Evolutionary conservation across 129 eudicot species (phyloP), one percentile per base, ranked within the genome.

Genomic region (Logfia minima): DNA sequence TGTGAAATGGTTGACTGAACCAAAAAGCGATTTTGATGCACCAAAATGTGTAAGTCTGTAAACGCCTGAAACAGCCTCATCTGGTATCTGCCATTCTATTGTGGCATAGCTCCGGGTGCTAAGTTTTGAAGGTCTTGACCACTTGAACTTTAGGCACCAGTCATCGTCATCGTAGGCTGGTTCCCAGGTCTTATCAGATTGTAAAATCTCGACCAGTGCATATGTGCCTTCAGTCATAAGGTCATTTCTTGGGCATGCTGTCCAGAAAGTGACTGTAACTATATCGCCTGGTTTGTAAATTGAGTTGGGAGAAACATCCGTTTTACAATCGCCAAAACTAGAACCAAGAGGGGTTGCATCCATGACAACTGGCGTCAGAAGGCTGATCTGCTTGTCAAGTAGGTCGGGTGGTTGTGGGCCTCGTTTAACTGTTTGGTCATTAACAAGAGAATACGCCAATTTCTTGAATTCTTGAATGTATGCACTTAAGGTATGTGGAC

Each of bases 211-310:
- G 1, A 87, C 91, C 58, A 84, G 73, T 18, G 88, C 84, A 56
- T n/a, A 87, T 4, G 88, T 87, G 66, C 91, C 88, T 51, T 84
- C 88, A 1, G 91, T 87, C 91, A 87, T 75, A 32, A 82, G 86
- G 64, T 87, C 91, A 66, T 87, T 87, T 45, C 91, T 87, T 0
- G 91, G 91, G 85, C 91, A 87, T 32, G 91, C 91, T 34, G 88
- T 79, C 85, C 83, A 79, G 83, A 87, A 87, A 14, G 41, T 72
- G 31, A 66, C 88, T 9, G 67, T 72, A 24, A 84, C 88, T 23
- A 65, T 61, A 35, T 84, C 88, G 1, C 88, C 88, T 66, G 76
- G 65, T 75, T 77, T 79, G 80, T 81, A 84, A 64, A 76, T 72
- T 7, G 88, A 75, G 56, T 77, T 82, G 11, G 66, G 52, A 66